phyloP scores from a whole-genome alignment of 306 rosid species.

The Prunus persica region Prunus_persica_NCBIv2 NC_034009.1:35941001-35941500 shows the following conservation, averaged over 20 bases:
- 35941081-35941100: background rate
- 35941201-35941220: background rate
- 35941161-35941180: background rate
- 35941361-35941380: background rate
- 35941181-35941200: background rate
- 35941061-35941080: background rate
- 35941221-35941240: background rate
- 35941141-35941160: background rate
- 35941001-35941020: too few species aligned
- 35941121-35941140: background rate
- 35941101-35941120: background rate
- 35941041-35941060: too few species aligned
- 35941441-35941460: background rate
- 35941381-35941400: too few species aligned
- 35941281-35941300: background rate
- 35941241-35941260: background rate
- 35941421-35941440: background rate
- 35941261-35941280: background rate
- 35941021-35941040: too few species aligned
- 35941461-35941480: background rate
- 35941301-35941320: background rate
- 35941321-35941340: background rate
- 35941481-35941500: background rate
- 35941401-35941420: too few species aligned
- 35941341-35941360: constrained; percentile 17